Evolutionary conservation across 345 rosid species (phyloP).

Genomic region (Salix udensis): DNA sequence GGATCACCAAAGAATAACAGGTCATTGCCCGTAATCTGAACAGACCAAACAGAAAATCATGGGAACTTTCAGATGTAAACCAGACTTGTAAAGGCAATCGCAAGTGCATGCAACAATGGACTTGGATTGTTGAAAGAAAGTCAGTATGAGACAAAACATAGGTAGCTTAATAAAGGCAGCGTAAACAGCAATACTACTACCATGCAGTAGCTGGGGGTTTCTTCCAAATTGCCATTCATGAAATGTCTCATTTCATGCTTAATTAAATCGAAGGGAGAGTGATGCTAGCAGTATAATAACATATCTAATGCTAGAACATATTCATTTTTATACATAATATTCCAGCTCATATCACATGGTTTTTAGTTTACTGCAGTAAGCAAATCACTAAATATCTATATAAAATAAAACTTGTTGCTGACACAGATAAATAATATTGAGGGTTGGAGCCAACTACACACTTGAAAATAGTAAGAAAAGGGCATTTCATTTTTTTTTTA

Average conservation of each 20-base stretch:
- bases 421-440: too few species aligned
- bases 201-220: not conserved
- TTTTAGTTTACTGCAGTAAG: not conserved
- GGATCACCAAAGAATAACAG: conserved; percentile 57
- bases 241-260: not conserved
- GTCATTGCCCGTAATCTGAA: conserved; percentile 62
- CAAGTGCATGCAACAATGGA: not conserved
- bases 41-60: conserved; percentile 1
- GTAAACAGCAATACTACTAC: too few species aligned
- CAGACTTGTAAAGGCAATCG: not conserved
- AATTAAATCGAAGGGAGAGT: too few species aligned
- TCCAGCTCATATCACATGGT: not conserved
- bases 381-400: not conserved
- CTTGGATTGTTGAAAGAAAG: not conserved
- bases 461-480: not conserved
- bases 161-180: not conserved
- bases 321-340: too few species aligned
- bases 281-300: too few species aligned
- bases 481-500: not conserved
- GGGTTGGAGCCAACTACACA: too few species aligned
- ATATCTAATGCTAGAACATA: too few species aligned
- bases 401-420: too few species aligned
- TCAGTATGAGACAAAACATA: not conserved
- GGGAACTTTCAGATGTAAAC: not conserved
- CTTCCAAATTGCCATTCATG: not conserved